phyloP scores from a whole-genome alignment of 2,329 filamentous ascomycete species.

The Colletotrichum neosansevieriae region DNA sequence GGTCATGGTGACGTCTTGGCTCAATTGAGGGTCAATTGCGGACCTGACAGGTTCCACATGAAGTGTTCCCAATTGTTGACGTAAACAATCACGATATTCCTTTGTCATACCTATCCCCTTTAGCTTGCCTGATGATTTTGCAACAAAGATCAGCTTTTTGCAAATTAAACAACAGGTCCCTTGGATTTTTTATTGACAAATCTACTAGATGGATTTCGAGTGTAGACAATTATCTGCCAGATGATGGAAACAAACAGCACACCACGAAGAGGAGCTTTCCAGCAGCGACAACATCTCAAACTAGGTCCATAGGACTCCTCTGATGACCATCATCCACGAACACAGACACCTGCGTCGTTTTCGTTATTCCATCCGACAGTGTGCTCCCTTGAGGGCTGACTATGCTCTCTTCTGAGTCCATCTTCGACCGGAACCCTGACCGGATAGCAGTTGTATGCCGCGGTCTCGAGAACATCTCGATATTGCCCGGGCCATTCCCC shows the following conservation, averaged over 20 bases:
- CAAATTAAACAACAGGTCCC: no score
- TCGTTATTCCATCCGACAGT: conserved; percentile 13
- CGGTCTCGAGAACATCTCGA: conserved; percentile 23
- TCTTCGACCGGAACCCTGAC: conserved; percentile 12
- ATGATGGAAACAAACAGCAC: no score
- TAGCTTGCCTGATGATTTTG: no score
- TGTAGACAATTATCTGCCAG: no score
- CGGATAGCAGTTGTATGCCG: background rate
- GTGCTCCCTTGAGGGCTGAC: background rate
- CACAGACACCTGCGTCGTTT: conserved; percentile 28
- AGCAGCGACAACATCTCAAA: background rate
- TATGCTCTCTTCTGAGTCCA: conserved; percentile 31
- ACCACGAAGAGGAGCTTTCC: no score
- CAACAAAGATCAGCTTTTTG: no score
- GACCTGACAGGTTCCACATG: no score
- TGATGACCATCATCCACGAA: conserved; percentile 19
- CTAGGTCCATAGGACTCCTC: conserved; percentile 19
- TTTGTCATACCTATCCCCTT: no score
- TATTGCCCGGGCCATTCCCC: background rate
- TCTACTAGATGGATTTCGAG: no score
- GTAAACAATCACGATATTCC: no score
- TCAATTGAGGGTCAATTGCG: background rate
- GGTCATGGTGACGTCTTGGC: conserved; percentile 8
- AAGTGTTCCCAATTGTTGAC: no score
- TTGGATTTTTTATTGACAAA: no score